A percentile compares a stretch with the other conserved stretches of the same genome.
Conservation (phyloP, 768 basidiomycete species). For the Macrolepiota fuliginosa region DNA sequence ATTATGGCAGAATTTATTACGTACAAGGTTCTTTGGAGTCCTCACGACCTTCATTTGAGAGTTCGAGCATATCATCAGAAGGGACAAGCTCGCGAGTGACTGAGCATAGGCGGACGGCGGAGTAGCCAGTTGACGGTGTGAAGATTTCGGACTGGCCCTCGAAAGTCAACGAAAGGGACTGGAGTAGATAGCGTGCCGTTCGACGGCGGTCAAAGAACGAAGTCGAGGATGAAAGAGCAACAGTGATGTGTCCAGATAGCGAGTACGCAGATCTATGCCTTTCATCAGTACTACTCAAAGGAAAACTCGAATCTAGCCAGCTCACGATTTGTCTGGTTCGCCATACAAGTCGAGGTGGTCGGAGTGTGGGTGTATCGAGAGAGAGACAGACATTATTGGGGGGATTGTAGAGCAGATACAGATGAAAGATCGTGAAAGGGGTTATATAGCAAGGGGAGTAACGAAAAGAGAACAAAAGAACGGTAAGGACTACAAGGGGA, state of each 20-base stretch:
- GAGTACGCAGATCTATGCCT: conserved; percentile 78
- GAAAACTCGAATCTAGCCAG: not conserved
- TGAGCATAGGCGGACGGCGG: conserved; percentile 63
- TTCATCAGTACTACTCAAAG: conserved; percentile 3
- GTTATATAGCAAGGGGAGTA: conserved; percentile 5
- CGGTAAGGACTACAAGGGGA: conserved; percentile 20
- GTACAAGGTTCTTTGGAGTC: conserved; percentile 50
- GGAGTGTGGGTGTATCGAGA: conserved; percentile 61
- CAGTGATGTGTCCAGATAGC: conserved; percentile 74
- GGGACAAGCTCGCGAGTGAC: conserved; percentile 62
- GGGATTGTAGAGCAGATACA: conserved; percentile 9
- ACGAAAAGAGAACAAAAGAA: conserved; percentile 17
- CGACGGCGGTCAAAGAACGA: conserved; percentile 55
- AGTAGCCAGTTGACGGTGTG: conserved; percentile 63
- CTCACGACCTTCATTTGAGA: conserved; percentile 65
- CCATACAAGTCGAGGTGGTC: conserved; percentile 69
- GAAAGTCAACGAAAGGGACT: conserved; percentile 73
- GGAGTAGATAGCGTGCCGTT: conserved; percentile 52
- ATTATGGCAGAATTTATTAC: conserved; percentile 11
- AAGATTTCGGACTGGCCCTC: conserved; percentile 84
- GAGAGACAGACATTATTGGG: conserved; percentile 58
- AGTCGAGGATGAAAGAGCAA: conserved; percentile 57
- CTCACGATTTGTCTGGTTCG: conserved; percentile 62
- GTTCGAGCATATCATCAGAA: conserved; percentile 45
- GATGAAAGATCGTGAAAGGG: conserved; percentile 14